Evolutionary conservation across 129 eudicot species (phyloP).

Genomic region (Gnaphalium uliginosum): DNA sequence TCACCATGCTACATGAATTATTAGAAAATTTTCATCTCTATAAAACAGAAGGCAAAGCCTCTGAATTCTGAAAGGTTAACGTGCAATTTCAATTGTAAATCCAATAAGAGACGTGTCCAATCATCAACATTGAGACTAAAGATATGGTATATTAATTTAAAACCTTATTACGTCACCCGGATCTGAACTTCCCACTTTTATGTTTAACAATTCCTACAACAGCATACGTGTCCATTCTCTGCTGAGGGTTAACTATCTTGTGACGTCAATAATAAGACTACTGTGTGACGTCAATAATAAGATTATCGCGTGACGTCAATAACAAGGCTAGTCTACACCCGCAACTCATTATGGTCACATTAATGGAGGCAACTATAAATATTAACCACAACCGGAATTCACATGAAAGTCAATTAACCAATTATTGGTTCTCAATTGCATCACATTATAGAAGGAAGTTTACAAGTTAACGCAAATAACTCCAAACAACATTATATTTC

Average conservation of each 20-base stretch:
- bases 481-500: constrained; percentile 1
- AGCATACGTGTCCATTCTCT: not conserved
- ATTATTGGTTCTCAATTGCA: constrained; percentile 6
- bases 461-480: not conserved
- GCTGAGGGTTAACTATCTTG: constrained; percentile 1
- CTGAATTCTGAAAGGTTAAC: not conserved
- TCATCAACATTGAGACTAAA: not conserved
- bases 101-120: not conserved
- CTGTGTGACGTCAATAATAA: not conserved
- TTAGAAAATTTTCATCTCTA: too few species aligned
- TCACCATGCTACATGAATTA: too few species aligned
- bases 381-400: not conserved
- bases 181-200: not conserved
- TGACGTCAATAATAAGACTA: not conserved
- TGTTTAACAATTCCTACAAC: constrained; percentile 13
- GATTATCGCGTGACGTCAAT: not conserved
- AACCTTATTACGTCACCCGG: not conserved
- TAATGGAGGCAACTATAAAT: not conserved
- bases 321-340: not conserved
- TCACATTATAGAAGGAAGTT: constrained; percentile 1
- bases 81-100: not conserved
- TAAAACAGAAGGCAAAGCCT: too few species aligned
- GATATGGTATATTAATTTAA: constrained; percentile 3
- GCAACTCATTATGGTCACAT: constrained; percentile 18
- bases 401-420: not conserved